phyloP scores from a whole-genome alignment of 1,284 basidiomycete species.

The Gymnopus androsaceus region DNA sequence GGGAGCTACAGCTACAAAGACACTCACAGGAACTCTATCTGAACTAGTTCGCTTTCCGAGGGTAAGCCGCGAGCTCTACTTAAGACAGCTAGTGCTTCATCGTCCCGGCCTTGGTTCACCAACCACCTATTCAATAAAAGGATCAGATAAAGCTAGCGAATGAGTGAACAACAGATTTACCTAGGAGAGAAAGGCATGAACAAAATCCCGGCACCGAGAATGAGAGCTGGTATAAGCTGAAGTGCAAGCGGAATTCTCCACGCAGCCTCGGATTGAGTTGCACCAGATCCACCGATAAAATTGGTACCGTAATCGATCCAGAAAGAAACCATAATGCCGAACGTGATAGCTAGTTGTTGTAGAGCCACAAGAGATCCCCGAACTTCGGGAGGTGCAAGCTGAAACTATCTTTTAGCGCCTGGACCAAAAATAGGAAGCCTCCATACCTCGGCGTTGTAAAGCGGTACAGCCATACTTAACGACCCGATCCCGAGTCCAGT shows the following conservation, averaged over 20 bases:
- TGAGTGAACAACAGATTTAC: conserved; percentile 28
- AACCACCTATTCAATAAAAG: conserved; percentile 56
- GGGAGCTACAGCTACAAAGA: not conserved
- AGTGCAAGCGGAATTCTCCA: conserved; percentile 80
- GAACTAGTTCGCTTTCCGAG: conserved; percentile 63
- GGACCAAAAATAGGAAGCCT: conserved; percentile 30
- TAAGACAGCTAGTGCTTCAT: conserved; percentile 70
- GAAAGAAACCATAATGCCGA: conserved; percentile 71
- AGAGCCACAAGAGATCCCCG: conserved; percentile 81
- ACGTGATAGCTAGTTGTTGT: conserved; percentile 81
- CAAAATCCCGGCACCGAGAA: conserved; percentile 64
- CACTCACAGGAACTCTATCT: conserved; percentile 75
- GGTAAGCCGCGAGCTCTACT: conserved; percentile 60
- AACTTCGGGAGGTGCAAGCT: conserved; percentile 78
- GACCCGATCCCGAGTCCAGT: conserved; percentile 79
- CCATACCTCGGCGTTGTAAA: conserved; percentile 61
- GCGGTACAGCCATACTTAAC: conserved; percentile 72
- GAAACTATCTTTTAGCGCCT: conserved; percentile 34
- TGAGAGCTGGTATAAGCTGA: conserved; percentile 73
- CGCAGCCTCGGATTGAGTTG: conserved; percentile 59
- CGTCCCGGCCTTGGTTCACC: conserved; percentile 70
- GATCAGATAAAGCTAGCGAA: conserved; percentile 10
- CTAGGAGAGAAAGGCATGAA: conserved; percentile 75
- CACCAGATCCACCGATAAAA: conserved; percentile 66
- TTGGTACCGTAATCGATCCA: conserved; percentile 82